Conservation (phyloP, 164 flowering plant genomes). For the Umbilicus rupestris region DNA sequence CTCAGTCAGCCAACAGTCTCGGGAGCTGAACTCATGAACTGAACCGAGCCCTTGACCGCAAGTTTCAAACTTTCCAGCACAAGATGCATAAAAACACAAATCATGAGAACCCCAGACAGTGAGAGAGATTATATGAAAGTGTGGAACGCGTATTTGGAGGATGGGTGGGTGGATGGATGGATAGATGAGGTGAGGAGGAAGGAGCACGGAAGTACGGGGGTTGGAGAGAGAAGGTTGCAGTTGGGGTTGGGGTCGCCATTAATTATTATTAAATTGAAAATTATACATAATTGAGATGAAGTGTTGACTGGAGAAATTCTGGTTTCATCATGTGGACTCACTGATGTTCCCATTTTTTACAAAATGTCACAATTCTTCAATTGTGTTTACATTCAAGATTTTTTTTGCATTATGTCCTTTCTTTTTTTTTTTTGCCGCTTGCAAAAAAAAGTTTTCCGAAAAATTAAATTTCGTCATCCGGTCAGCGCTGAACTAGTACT, state of each 20-base stretch:
- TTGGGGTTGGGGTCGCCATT: neutral
- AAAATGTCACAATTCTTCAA: no score
- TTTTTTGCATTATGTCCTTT: no score
- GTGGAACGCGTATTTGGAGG: neutral
- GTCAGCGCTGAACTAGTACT: no score
- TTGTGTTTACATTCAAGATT: no score
- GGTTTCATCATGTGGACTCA: neutral
- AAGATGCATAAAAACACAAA: neutral
- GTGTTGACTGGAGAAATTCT: neutral
- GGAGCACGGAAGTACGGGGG: slow-evolving; percentile 1
- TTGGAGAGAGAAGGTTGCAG: neutral
- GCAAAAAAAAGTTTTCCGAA: no score
- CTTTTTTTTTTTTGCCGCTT: no score
- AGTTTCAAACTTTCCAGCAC: neutral
- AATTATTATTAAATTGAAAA: neutral
- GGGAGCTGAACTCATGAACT: neutral
- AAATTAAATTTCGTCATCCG: no score
- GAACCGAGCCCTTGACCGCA: neutral
- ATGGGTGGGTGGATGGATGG: neutral
- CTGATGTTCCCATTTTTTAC: no score
- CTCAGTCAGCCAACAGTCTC: neutral
- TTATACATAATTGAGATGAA: neutral
- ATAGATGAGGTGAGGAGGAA: slow-evolving; percentile 1
- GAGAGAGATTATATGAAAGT: neutral
- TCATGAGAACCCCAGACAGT: neutral